A percentile compares a stretch with the other conserved stretches of the same genome.
Evolutionary conservation across 768 basidiomycete genomes (phyloP).

Genomic region (Holtermanniella nyarrowii): DNA sequence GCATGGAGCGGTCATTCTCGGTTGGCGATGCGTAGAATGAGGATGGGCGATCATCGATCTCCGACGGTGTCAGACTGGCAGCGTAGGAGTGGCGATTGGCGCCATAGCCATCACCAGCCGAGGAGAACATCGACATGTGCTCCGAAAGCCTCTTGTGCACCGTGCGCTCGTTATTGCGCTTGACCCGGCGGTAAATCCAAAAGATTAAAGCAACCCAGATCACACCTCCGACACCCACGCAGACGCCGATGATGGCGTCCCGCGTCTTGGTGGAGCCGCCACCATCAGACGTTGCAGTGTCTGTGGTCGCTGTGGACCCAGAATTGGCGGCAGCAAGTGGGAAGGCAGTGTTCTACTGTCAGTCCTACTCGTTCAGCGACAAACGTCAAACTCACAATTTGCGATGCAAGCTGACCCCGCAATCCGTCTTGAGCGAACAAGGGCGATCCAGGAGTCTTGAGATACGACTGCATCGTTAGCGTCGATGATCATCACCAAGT

Average conservation of each 20-base stretch:
- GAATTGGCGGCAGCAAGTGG: slow-evolving; percentile 42
- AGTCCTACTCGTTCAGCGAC: not conserved
- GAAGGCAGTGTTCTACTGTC: slow-evolving; percentile 49
- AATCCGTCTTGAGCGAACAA: slow-evolving; percentile 57
- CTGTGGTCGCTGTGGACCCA: slow-evolving; percentile 5
- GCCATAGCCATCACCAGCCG: slow-evolving; percentile 9
- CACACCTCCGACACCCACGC: slow-evolving; percentile 67
- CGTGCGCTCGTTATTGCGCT: slow-evolving; percentile 53
- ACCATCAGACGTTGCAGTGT: slow-evolving; percentile 13
- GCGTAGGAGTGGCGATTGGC: slow-evolving; percentile 15
- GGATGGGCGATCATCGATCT: slow-evolving; percentile 36
- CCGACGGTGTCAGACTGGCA: slow-evolving; percentile 32
- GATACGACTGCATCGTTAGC: slow-evolving; percentile 42
- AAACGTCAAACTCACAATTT: slow-evolving; percentile 45
- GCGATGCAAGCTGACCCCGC: slow-evolving; percentile 52
- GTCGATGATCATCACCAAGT: slow-evolving; percentile 4
- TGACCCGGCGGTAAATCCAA: slow-evolving; percentile 60
- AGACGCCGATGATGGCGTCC: slow-evolving; percentile 85
- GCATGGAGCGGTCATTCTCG: slow-evolving; percentile 29
- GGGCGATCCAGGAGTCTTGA: slow-evolving; percentile 52
- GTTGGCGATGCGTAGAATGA: slow-evolving; percentile 38
- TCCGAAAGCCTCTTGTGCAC: slow-evolving; percentile 67
- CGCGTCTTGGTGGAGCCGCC: slow-evolving; percentile 46
- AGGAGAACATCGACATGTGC: slow-evolving; percentile 37
- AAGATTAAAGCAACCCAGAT: slow-evolving; percentile 61